A percentile compares a stretch with the other conserved stretches of the same genome.
Evolutionary conservation across 1,139 yeast genomes (phyloP).

Genomic region (Diutina ranongensis): DNA sequence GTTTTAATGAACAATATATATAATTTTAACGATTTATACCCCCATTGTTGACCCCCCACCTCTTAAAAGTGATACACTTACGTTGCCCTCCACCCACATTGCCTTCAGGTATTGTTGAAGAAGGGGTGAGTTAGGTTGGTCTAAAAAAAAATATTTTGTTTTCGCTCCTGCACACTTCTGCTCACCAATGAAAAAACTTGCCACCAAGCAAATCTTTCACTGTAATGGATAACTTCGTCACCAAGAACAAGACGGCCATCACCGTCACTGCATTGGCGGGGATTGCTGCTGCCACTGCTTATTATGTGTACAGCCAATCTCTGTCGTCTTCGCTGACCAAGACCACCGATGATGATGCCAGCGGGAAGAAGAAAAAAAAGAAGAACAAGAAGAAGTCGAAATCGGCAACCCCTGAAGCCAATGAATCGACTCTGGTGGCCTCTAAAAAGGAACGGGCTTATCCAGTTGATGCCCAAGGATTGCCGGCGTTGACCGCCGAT

Average conservation of each 20-base stretch:
- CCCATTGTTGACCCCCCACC: too few relatives aligned
- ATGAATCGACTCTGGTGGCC: conserved; percentile 11
- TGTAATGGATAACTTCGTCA: conserved; percentile 22
- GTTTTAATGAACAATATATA: too few relatives aligned
- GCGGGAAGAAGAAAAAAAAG: conserved; percentile 23
- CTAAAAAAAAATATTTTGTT: too few relatives aligned
- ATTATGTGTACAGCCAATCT: conserved; percentile 36
- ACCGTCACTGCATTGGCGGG: conserved; percentile 52
- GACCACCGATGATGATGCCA: conserved; percentile 12
- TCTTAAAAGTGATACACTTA: too few relatives aligned
- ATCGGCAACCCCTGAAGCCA: conserved; percentile 13
- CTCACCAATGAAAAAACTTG: conserved; percentile 3
- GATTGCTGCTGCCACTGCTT: conserved; percentile 50
- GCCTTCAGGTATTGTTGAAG: too few relatives aligned
- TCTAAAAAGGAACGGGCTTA: conserved; percentile 17
- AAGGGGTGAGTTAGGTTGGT: too few relatives aligned
- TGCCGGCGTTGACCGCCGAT: conserved; percentile 43
- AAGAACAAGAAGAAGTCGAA: conserved; percentile 29
- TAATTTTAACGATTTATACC: too few relatives aligned
- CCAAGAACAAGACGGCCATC: conserved; percentile 49
- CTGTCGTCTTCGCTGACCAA: conserved; percentile 9
- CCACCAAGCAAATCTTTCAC: background rate
- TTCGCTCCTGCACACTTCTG: conserved; percentile 3
- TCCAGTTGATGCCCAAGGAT: conserved; percentile 43
- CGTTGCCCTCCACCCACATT: too few relatives aligned